Percentiles rank a stretch among this genome's conserved stretches.
Evolutionary conservation across 495 filamentous ascomycete genomes (phyloP).

Genomic region (Trichoderma orchidacearum): DNA sequence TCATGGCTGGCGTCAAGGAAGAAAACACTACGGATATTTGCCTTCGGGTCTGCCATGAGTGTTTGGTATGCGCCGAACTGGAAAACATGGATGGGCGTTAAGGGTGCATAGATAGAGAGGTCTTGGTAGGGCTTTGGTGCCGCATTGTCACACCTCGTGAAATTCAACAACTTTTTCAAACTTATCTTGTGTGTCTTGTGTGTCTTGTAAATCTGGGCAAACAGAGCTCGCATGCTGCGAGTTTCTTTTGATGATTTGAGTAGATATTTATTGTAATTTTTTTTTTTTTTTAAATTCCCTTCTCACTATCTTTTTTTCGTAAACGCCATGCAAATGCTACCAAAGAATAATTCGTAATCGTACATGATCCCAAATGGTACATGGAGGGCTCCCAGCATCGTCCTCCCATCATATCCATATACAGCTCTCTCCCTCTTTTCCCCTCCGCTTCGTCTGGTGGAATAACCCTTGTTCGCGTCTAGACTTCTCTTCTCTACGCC

Average conservation of each 20-base stretch:
- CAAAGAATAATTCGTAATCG: slow-evolving; percentile 1
- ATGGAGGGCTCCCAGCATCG: not conserved
- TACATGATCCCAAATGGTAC: not conserved
- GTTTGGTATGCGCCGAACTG: not conserved
- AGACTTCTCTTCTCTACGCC: slow-evolving; percentile 43
- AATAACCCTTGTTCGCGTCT: not conserved
- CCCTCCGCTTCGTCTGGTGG: not conserved
- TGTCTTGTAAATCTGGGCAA: not conserved
- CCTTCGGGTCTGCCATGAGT: not conserved
- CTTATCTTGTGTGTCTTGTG: not conserved
- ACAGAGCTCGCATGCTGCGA: not conserved
- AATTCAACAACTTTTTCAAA: not conserved
- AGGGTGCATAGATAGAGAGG: not conserved
- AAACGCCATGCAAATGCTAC: not conserved
- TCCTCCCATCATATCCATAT: not conserved
- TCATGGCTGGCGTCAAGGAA: not conserved
- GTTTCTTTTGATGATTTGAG: not conserved
- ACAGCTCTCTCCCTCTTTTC: not conserved
- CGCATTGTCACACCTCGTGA: not conserved
- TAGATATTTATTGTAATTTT: slow-evolving; percentile 2
- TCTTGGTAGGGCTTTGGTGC: not conserved
- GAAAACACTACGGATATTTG: not conserved
- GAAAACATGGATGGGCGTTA: not conserved
- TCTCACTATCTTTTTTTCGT: too few species aligned
- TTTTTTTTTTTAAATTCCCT: not conserved